Conservation (phyloP, 2,329 filamentous ascomycete species). For the Pestalotiopsis sp. region DNA sequence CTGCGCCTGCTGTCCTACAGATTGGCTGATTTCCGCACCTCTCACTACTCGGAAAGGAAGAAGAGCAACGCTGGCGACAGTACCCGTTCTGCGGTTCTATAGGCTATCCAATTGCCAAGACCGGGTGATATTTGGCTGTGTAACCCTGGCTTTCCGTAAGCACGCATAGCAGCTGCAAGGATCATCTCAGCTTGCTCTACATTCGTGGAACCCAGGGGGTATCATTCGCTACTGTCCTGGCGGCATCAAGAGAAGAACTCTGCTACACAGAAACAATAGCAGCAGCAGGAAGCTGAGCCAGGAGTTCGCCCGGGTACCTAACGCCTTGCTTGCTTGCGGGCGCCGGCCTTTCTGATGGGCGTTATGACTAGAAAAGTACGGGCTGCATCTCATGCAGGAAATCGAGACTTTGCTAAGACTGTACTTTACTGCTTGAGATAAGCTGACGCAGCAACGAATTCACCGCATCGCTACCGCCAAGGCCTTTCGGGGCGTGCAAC, state of each 20-base stretch:
- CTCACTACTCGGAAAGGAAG: not conserved
- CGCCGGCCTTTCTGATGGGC: too few species aligned
- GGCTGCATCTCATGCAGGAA: too few species aligned
- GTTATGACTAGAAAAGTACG: too few species aligned
- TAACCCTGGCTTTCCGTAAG: not conserved
- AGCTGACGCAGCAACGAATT: not conserved
- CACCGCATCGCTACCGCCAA: not conserved
- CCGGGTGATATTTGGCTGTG: not conserved
- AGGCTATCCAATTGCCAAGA: not conserved
- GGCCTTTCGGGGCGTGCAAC: not conserved
- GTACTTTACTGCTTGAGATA: not conserved
- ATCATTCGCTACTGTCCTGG: not conserved
- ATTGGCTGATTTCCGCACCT: not conserved
- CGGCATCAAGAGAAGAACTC: not conserved
- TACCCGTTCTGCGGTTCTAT: not conserved
- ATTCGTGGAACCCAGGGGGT: not conserved
- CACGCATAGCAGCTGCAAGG: conserved; percentile 7
- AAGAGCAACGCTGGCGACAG: not conserved
- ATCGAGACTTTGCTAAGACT: too few species aligned
- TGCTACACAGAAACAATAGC: not conserved
- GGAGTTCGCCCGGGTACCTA: too few species aligned
- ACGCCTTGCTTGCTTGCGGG: too few species aligned
- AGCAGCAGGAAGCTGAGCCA: too few species aligned
- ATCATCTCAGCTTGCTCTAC: conserved; percentile 1
- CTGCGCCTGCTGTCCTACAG: not conserved